A percentile compares a stretch with the other conserved stretches of the same genome.
Evolutionary conservation across 495 filamentous ascomycete species (phyloP).

Genomic region (Neurospora pannonica): DNA sequence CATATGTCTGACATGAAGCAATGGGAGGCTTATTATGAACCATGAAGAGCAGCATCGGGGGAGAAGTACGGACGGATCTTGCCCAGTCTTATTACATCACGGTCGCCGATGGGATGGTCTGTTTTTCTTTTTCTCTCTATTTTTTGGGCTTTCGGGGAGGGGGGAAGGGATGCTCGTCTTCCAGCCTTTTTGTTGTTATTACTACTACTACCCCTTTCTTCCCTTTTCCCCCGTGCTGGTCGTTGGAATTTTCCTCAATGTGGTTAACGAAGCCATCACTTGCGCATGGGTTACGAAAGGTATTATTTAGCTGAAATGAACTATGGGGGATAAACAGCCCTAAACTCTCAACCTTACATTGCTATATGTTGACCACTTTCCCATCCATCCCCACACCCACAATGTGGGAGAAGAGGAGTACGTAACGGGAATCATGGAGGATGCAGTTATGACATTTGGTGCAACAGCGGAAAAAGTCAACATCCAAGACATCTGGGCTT

Average conservation of each 20-base stretch:
- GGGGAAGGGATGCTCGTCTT: not conserved
- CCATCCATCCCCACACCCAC: not conserved
- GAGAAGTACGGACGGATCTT: slow-evolving; percentile 20
- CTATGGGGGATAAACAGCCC: not conserved
- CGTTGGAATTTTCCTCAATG: slow-evolving; percentile 13
- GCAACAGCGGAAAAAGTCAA: not conserved
- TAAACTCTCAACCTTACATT: not conserved
- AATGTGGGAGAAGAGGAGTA: not conserved
- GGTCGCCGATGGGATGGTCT: slow-evolving; percentile 14
- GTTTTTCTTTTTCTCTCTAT: slow-evolving; percentile 19
- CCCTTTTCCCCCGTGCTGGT: slow-evolving; percentile 17
- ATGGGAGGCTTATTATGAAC: slow-evolving; percentile 17
- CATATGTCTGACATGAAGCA: slow-evolving; percentile 30
- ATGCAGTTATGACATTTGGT: not conserved
- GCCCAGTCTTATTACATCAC: slow-evolving; percentile 26
- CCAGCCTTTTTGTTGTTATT: slow-evolving; percentile 1
- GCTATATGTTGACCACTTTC: not conserved
- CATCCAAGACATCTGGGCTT: not conserved
- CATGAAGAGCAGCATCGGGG: slow-evolving; percentile 17
- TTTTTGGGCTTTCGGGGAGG: slow-evolving; percentile 11
- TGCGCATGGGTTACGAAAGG: slow-evolving; percentile 19
- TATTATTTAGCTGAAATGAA: slow-evolving; percentile 23
- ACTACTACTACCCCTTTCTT: slow-evolving; percentile 15
- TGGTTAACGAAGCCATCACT: slow-evolving; percentile 11
- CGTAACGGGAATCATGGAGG: not conserved